A percentile compares a stretch with the other conserved stretches of the same genome.
Evolutionary conservation across 2,329 filamentous ascomycete genomes (phyloP).

Genomic region (Cladophialophora psammophila): DNA sequence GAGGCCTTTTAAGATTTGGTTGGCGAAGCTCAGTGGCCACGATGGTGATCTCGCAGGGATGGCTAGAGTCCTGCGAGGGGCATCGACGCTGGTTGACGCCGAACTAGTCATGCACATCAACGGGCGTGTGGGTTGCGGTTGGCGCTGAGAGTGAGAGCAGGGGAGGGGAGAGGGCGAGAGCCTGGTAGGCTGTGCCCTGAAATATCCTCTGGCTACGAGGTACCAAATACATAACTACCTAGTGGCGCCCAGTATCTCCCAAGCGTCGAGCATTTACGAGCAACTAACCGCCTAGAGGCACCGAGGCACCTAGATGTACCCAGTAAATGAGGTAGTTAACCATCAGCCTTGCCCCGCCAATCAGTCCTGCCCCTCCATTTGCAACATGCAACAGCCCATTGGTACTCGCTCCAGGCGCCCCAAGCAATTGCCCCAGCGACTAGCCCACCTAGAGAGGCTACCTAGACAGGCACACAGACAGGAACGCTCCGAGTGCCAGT

Average conservation of each 20-base stretch:
- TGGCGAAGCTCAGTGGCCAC: constrained; percentile 24
- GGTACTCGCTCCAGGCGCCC: constrained; percentile 3
- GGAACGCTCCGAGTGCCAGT: constrained; percentile 1
- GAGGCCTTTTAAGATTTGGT: constrained; percentile 19
- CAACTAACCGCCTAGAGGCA: no score
- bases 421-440: constrained; percentile 5
- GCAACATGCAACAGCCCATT: constrained; percentile 3
- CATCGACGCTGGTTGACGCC: background rate
- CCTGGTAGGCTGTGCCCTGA: constrained; percentile 11
- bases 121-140: background rate
- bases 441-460: background rate
- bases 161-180: background rate
- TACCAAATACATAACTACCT: no score
- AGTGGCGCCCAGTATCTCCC: no score
- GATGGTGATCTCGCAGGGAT: constrained; percentile 28
- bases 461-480: constrained; percentile 3
- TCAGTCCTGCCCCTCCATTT: constrained; percentile 17
- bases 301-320: no score
- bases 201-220: background rate
- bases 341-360: constrained; percentile 23
- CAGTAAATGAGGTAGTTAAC: background rate
- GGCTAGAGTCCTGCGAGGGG: background rate
- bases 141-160: no score
- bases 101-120: constrained; percentile 23
- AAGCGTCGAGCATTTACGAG: no score